Evolutionary conservation across 1,284 basidiomycete species (phyloP).

Genomic region (Trichosporon sp.): DNA sequence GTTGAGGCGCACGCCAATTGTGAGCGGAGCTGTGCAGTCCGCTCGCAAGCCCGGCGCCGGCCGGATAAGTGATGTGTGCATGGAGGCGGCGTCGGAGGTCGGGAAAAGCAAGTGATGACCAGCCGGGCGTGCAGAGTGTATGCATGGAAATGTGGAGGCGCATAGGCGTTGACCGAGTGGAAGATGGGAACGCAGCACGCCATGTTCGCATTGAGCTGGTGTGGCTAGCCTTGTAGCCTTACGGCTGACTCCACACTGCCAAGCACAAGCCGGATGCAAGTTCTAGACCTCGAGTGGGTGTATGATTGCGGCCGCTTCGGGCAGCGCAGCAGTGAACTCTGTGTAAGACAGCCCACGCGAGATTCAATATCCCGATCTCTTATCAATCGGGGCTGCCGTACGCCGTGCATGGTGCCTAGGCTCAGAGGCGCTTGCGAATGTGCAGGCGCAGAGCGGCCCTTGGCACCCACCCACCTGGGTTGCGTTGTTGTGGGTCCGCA

Average conservation of each 20-base stretch:
- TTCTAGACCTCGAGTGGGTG: neutral
- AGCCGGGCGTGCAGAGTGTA: neutral
- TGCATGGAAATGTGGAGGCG: neutral
- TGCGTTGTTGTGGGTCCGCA: neutral
- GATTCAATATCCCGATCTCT: neutral
- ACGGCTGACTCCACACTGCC: neutral
- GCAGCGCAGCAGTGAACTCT: too few species aligned
- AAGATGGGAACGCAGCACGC: neutral
- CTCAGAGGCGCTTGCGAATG: neutral
- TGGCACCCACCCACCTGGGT: neutral
- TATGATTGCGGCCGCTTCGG: neutral
- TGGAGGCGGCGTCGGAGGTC: neutral
- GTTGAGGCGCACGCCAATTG: neutral
- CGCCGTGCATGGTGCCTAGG: neutral
- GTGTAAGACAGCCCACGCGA: too few species aligned
- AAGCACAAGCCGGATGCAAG: neutral
- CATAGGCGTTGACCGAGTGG: neutral
- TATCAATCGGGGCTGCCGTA: neutral
- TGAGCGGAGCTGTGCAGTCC: neutral
- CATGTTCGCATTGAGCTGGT: too few species aligned
- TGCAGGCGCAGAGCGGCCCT: neutral
- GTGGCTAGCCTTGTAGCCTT: too few species aligned
- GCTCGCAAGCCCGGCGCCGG: neutral
- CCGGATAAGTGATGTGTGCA: neutral
- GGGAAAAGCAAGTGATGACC: neutral